Evolutionary conservation across 345 rosid genomes (phyloP).

Genomic region (Gossypium bickii): DNA sequence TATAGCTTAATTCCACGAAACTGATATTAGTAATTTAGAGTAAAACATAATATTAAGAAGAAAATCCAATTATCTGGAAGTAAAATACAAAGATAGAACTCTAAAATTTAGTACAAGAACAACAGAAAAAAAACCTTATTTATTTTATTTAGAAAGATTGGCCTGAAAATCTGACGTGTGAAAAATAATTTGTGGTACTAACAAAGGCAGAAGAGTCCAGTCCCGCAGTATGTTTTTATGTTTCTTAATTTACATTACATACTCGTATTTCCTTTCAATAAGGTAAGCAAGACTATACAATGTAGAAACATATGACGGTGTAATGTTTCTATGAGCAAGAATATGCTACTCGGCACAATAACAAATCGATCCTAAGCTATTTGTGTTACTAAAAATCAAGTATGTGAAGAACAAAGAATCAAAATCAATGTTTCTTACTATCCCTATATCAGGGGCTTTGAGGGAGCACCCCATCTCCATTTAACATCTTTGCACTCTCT

Average conservation of each 20-base stretch:
- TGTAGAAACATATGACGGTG: not conserved
- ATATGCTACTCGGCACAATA: conserved; percentile 3
- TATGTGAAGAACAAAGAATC: not conserved
- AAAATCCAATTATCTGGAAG: no score
- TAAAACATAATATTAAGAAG: no score
- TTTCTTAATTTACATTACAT: conserved; percentile 2
- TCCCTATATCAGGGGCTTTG: conserved; percentile 24
- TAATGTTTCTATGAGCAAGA: conserved; percentile 1
- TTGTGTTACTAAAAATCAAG: not conserved
- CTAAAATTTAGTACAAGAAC: no score
- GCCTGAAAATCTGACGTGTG: no score
- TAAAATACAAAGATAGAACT: no score
- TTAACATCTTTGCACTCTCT: conserved; percentile 40
- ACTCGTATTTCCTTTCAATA: conserved; percentile 5
- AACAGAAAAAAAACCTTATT: no score
- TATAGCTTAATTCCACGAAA: no score
- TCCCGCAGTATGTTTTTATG: not conserved
- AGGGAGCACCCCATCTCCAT: conserved; percentile 34
- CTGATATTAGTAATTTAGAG: no score
- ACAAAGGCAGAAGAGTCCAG: not conserved
- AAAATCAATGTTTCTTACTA: not conserved
- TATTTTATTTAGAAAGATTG: no score
- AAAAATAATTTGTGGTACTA: not conserved
- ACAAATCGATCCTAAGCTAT: conserved; percentile 20
- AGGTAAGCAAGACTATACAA: conserved; percentile 23